Percentiles rank a stretch among this genome's conserved stretches.
These are phyloP conservation scores for Lasiodiplodia gonubiensis DNA, from an alignment of 2,329 filamentous ascomycete species.

Conservation along the genomic window DNA sequence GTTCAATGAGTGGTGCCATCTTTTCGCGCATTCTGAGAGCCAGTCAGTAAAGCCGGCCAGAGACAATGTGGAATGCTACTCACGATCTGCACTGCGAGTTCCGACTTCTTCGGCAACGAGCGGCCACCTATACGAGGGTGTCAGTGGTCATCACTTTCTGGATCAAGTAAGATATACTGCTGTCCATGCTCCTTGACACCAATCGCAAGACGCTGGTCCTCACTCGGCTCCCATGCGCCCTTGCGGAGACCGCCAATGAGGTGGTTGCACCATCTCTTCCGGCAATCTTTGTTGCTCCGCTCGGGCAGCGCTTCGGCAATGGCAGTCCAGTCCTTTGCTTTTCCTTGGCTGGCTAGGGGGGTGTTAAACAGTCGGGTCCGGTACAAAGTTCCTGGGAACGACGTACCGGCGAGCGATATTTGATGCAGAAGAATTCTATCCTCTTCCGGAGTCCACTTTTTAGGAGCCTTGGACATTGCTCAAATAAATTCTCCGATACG, in stretches of 20 bases:
- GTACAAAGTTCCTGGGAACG: background rate
- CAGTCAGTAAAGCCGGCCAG: background rate
- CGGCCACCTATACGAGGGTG: constrained; percentile 36
- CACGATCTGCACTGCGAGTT: constrained; percentile 35
- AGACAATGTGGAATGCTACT: background rate
- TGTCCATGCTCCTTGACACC: background rate
- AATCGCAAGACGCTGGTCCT: constrained; percentile 13
- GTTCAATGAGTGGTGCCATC: constrained; percentile 38
- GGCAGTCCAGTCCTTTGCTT: constrained; percentile 5
- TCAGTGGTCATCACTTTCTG: background rate
- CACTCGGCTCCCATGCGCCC: constrained; percentile 35
- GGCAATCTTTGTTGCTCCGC: constrained; percentile 42
- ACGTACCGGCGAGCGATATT: background rate
- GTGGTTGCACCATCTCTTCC: constrained; percentile 40
- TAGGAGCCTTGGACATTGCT: constrained; percentile 8
- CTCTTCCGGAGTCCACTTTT: constrained; percentile 19
- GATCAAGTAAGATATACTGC: background rate
- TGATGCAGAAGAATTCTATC: constrained; percentile 16
- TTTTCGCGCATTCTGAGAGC: constrained; percentile 40
- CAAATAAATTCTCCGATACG: background rate
- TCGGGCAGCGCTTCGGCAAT: constrained; percentile 36
- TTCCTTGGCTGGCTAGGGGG: background rate
- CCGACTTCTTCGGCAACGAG: constrained; percentile 38
- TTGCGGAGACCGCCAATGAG: constrained; percentile 36
- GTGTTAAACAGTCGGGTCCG: background rate